Evolutionary conservation across 768 basidiomycete species (phyloP).

Genomic region (Russula griseocarnosa): DNA sequence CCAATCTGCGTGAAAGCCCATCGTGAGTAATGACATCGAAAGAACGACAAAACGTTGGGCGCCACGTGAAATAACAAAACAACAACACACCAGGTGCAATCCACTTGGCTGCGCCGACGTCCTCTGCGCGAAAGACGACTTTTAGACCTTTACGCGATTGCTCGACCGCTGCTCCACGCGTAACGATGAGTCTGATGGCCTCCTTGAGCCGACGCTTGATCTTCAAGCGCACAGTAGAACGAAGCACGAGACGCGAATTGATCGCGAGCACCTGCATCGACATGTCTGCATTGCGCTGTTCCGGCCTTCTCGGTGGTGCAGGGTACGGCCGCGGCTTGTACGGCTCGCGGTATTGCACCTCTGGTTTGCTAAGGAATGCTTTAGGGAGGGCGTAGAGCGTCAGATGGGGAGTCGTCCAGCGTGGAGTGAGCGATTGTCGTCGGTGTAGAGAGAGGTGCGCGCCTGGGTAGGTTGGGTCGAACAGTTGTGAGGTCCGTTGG

Average conservation of each 20-base stretch:
- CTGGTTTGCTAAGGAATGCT: conserved; percentile 12
- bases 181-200: conserved; percentile 12
- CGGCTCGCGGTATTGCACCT: background rate
- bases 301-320: background rate
- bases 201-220: conserved; percentile 15
- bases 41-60: background rate
- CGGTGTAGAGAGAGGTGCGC: conserved; percentile 2
- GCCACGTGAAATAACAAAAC: background rate
- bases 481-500: background rate
- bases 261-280: conserved; percentile 5
- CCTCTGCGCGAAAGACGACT: conserved; percentile 13
- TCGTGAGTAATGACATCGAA: too few species aligned
- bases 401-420: conserved; percentile 5
- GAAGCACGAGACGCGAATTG: background rate
- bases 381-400: conserved; percentile 20
- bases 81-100: conserved; percentile 16
- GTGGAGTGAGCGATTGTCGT: conserved; percentile 4
- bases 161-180: conserved; percentile 20
- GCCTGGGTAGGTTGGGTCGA: conserved; percentile 17
- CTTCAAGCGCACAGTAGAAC: background rate
- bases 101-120: conserved; percentile 23
- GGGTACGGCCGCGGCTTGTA: conserved; percentile 16
- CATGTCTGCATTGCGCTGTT: conserved; percentile 10
- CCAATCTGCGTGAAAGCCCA: conserved; percentile 10
- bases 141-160: background rate